Percentiles rank a stretch among this genome's conserved stretches.
phyloP scores from a whole-genome alignment of 768 basidiomycete genomes.

The Lanmaoa rubissima region DNA sequence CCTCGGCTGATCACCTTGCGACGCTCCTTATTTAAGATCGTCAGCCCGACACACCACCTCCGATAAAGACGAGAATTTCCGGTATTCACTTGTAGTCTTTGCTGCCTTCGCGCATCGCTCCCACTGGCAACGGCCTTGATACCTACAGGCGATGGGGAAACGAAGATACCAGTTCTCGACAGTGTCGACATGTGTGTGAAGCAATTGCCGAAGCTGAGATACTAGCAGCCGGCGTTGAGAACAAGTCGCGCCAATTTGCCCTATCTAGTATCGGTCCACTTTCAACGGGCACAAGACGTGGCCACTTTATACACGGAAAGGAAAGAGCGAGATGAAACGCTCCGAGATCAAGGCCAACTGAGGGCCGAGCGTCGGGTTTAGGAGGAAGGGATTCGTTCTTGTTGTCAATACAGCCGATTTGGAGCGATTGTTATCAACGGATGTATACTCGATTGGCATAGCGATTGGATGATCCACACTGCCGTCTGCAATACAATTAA shows the following conservation, averaged over 20 bases:
- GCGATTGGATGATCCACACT: not conserved
- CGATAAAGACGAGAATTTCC: not conserved
- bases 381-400: not conserved
- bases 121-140: not conserved
- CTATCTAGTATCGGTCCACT: not conserved
- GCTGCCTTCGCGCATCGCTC: not conserved
- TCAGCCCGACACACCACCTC: not conserved
- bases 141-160: not conserved
- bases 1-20: not conserved
- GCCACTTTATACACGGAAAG: not conserved
- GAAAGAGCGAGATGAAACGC: conserved; percentile 4
- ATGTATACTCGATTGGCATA: not conserved
- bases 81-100: not conserved
- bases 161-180: not conserved
- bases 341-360: not conserved
- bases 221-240: not conserved
- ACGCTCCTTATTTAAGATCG: not conserved
- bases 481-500: not conserved
- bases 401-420: not conserved
- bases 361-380: not conserved
- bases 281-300: not conserved
- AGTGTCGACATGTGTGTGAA: conserved; percentile 6
- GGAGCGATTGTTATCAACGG: not conserved
- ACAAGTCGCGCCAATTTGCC: not conserved
- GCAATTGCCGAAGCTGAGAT: not conserved